These are phyloP conservation scores for Aspergillus awamori DNA, from an alignment of 2,329 filamentous ascomycete genomes.

Conservation along the genomic window DNA sequence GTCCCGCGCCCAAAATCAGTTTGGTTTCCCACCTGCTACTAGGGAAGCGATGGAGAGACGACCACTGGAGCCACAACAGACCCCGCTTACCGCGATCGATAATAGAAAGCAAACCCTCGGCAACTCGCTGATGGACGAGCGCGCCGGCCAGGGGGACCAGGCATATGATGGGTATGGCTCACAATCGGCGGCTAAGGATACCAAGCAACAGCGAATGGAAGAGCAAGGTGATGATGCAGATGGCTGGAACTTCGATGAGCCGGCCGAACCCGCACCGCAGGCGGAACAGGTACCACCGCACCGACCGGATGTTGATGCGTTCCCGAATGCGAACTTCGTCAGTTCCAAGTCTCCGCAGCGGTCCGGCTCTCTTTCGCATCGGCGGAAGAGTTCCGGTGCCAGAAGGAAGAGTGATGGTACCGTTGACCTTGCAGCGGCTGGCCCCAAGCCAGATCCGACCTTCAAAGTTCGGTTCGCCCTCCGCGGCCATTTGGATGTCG, in stretches of 20 bases:
- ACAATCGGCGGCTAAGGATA: slow-evolving; percentile 50
- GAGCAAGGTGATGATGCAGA: slow-evolving; percentile 64
- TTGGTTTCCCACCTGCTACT: slow-evolving; percentile 43
- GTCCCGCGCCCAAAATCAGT: slow-evolving; percentile 46
- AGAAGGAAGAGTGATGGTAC: slow-evolving; percentile 65
- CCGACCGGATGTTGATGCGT: slow-evolving; percentile 82
- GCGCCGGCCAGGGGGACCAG: slow-evolving; percentile 61
- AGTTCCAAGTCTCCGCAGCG: slow-evolving; percentile 79
- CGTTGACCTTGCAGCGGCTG: slow-evolving; percentile 60
- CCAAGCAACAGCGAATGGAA: slow-evolving; percentile 47
- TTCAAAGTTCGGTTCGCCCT: slow-evolving; percentile 95
- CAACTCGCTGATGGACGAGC: slow-evolving; percentile 53
- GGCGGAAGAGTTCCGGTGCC: slow-evolving; percentile 79
- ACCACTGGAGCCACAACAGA: slow-evolving; percentile 46
- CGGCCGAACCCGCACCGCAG: slow-evolving; percentile 55
- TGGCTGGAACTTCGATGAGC: slow-evolving; percentile 93
- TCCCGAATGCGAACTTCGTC: slow-evolving; percentile 77
- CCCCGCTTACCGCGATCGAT: slow-evolving; percentile 57
- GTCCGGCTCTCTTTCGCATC: slow-evolving; percentile 65
- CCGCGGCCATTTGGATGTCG: slow-evolving; percentile 88
- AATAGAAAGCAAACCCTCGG: slow-evolving; percentile 53
- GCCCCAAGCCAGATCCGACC: slow-evolving; percentile 67
- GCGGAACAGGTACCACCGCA: slow-evolving; percentile 55
- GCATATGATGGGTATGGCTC: slow-evolving; percentile 62
- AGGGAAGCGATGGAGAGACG: slow-evolving; percentile 48